Percentiles rank a stretch among this genome's conserved stretches.
Evolutionary conservation across 805 yeast species (phyloP).

Genomic region (Saturnispora quitensis): DNA sequence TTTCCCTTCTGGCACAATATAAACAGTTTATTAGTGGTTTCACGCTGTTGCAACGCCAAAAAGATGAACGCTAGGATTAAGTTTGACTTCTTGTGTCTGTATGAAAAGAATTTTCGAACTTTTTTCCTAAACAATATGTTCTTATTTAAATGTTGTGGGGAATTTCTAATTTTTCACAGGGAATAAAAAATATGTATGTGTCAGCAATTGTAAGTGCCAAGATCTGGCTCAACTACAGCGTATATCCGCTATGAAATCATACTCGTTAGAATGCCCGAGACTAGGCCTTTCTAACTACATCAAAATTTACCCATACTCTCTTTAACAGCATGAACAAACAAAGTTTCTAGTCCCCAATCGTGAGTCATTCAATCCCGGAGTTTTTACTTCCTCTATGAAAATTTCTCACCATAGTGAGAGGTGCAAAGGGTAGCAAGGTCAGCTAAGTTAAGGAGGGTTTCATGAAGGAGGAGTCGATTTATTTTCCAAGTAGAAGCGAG

Average conservation of each 20-base stretch:
- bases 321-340: not conserved
- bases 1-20: not conserved
- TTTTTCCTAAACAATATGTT: not conserved
- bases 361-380: not conserved
- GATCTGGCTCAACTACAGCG: not conserved
- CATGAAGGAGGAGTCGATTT: not conserved
- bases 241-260: not conserved
- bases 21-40: not conserved
- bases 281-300: not conserved
- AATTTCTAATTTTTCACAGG: not conserved
- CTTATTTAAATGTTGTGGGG: not conserved
- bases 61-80: not conserved
- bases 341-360: not conserved
- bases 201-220: not conserved
- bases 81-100: not conserved
- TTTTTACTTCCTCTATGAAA: not conserved
- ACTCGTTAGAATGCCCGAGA: not conserved
- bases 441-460: not conserved
- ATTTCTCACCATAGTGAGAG: not conserved
- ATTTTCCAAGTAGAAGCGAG: too few species aligned
- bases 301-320: not conserved
- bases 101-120: not conserved
- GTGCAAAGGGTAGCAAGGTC: not conserved
- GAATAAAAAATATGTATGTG: not conserved
- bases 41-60: too few species aligned